Percentiles rank a stretch among this genome's conserved stretches.
Conservation (phyloP, 176 grass and related monocot genomes). For the Rhipidocladum racemiflorum region DNA sequence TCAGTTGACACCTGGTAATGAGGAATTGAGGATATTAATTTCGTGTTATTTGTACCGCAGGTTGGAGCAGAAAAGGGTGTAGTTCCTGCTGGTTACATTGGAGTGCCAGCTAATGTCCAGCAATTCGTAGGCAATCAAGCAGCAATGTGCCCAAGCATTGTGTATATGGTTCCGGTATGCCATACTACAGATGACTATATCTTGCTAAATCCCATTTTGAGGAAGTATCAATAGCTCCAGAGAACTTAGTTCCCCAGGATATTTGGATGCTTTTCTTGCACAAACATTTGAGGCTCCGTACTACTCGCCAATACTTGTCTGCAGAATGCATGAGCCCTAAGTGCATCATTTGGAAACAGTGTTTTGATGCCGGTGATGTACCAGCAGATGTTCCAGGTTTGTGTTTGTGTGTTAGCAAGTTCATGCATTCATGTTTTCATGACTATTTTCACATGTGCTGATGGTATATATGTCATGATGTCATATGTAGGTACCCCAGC, state of each 20-base stretch:
- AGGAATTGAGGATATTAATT: slow-evolving; percentile 38
- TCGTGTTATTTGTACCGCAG: slow-evolving; percentile 39
- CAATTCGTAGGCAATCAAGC: slow-evolving; percentile 62
- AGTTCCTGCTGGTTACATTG: slow-evolving; percentile 50
- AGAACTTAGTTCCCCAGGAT: slow-evolving; percentile 21
- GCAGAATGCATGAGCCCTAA: neutral
- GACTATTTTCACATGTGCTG: neutral
- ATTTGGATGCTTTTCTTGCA: slow-evolving; percentile 15
- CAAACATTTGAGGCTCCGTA: slow-evolving; percentile 21
- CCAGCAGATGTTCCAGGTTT: slow-evolving; percentile 82
- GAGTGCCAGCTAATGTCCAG: slow-evolving; percentile 62
- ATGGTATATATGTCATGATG: slow-evolving; percentile 18
- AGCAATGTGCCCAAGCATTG: slow-evolving; percentile 74
- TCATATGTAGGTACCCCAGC: slow-evolving; percentile 53
- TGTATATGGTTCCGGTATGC: slow-evolving; percentile 97
- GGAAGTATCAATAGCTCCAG: neutral
- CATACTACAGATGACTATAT: slow-evolving; percentile 13
- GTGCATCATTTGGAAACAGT: slow-evolving; percentile 73
- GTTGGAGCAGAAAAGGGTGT: slow-evolving; percentile 48
- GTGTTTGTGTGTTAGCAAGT: slow-evolving; percentile 20
- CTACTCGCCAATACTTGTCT: neutral
- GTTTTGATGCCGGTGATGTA: slow-evolving; percentile 86
- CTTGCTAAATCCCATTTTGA: neutral
- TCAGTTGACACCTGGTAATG: neutral
- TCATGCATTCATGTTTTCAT: slow-evolving; percentile 6